These are phyloP conservation scores for Solioccasus polychromus DNA, from an alignment of 768 basidiomycete species.

Conservation along the genomic window DNA sequence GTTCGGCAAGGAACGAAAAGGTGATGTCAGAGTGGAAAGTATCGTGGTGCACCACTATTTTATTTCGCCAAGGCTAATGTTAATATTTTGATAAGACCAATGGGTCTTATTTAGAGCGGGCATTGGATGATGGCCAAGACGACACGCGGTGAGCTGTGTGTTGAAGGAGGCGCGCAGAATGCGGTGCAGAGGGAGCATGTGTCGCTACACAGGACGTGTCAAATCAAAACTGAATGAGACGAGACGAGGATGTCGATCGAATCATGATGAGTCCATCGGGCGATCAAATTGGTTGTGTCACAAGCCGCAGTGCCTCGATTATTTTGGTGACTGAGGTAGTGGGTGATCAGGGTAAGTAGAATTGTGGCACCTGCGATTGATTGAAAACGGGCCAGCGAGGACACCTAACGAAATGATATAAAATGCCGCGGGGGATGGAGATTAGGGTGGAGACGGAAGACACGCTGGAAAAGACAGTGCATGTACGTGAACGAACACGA, in stretches of 20 bases:
- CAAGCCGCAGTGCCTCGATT: slow-evolving; percentile 18
- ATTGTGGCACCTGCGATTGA: slow-evolving; percentile 14
- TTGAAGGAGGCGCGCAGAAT: slow-evolving; percentile 4
- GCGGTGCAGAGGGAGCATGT: slow-evolving; percentile 19
- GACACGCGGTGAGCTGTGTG: background rate
- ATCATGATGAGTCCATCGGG: slow-evolving; percentile 20
- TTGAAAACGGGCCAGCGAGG: slow-evolving; percentile 11
- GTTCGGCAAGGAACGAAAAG: slow-evolving; percentile 8
- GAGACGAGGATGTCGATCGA: slow-evolving; percentile 20
- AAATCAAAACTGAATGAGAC: slow-evolving; percentile 17
- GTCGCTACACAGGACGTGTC: slow-evolving; percentile 22
- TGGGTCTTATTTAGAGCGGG: background rate
- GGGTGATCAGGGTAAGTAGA: slow-evolving; percentile 7
- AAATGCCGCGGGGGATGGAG: slow-evolving; percentile 33
- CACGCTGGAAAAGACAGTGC: slow-evolving; percentile 29
- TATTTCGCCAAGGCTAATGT: slow-evolving; percentile 3
- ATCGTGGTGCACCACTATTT: slow-evolving; percentile 13
- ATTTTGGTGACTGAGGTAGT: slow-evolving; percentile 2
- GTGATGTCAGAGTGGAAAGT: slow-evolving; percentile 21
- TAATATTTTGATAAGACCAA: slow-evolving; percentile 6
- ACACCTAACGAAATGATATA: slow-evolving; percentile 15
- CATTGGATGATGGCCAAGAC: slow-evolving; percentile 5
- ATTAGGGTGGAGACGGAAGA: slow-evolving; percentile 30
- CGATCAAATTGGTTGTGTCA: slow-evolving; percentile 28
- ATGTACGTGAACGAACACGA: slow-evolving; percentile 37